phyloP scores from a whole-genome alignment of 139 green algal genomes.

The Chlorella sorokiniana region DNA sequence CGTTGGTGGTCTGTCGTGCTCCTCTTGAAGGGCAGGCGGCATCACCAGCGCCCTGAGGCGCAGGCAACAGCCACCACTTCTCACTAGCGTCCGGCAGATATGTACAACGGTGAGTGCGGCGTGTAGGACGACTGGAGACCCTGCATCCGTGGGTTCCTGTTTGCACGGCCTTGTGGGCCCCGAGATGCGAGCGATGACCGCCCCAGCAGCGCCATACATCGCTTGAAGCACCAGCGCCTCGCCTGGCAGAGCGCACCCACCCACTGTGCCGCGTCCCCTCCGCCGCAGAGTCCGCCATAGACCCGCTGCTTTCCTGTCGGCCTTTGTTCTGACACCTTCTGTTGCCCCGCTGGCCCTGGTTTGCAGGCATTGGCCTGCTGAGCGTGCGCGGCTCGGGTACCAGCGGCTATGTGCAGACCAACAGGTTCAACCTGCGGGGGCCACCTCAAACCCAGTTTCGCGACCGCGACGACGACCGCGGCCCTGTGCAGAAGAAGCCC shows the following conservation, averaged over 20 bases:
- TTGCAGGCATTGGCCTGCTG: slow-evolving; percentile 84
- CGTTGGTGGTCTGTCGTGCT: too few species aligned
- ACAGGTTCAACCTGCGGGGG: slow-evolving; percentile 91
- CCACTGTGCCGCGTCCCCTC: too few species aligned
- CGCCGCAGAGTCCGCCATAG: too few species aligned
- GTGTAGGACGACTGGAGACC: too few species aligned
- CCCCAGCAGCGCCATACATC: too few species aligned
- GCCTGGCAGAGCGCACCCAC: too few species aligned
- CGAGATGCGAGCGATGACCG: too few species aligned
- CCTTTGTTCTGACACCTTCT: background rate
- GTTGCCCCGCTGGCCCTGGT: background rate
- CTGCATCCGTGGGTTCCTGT: too few species aligned
- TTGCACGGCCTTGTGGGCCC: background rate
- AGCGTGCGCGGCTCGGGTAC: slow-evolving; percentile 91
- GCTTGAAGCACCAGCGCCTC: too few species aligned
- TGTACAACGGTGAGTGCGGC: slow-evolving; percentile 85
- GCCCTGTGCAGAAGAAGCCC: slow-evolving; percentile 32
- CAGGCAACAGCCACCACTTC: background rate
- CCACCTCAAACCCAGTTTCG: slow-evolving; percentile 9
- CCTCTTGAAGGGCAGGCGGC: background rate
- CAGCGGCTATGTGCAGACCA: slow-evolving; percentile 93
- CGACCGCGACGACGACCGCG: slow-evolving; percentile 16
- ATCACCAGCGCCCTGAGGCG: background rate
- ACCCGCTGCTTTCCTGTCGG: background rate
- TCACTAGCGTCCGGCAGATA: slow-evolving; percentile 23